phyloP scores from a whole-genome alignment of 2,329 filamentous ascomycete genomes.

The Colletotrichum somersetense region DNA sequence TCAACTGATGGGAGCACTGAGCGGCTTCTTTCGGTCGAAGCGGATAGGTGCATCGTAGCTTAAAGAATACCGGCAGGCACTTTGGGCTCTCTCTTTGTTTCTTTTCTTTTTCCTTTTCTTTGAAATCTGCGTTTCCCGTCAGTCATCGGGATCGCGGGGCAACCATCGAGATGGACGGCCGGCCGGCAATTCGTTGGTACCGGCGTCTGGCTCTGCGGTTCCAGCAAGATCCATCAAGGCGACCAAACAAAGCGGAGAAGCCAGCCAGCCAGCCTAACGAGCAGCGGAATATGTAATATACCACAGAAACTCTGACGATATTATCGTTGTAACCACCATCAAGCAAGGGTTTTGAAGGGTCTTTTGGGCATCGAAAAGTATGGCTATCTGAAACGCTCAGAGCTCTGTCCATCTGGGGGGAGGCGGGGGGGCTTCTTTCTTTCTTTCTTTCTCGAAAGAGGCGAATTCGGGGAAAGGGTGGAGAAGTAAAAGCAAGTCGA shows the following conservation, averaged over 20 bases:
- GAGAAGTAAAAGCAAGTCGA: not conserved
- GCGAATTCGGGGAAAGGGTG: not conserved
- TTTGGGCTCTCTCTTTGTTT: not conserved
- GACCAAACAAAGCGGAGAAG: too few species aligned
- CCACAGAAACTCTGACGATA: not conserved
- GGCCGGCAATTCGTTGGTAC: not conserved
- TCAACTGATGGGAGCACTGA: slow-evolving; percentile 69
- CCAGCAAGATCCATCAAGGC: not conserved
- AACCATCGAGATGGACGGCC: slow-evolving; percentile 13
- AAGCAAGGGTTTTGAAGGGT: not conserved
- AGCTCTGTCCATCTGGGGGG: too few species aligned
- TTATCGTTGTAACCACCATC: not conserved
- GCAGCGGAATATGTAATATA: too few species aligned
- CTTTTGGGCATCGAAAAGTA: not conserved
- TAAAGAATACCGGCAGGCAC: not conserved
- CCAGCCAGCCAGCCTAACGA: too few species aligned
- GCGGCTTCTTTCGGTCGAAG: slow-evolving; percentile 70
- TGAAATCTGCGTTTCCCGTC: not conserved
- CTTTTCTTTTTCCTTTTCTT: too few species aligned
- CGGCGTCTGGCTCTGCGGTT: not conserved
- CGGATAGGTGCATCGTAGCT: slow-evolving; percentile 46
- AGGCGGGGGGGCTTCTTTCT: too few species aligned
- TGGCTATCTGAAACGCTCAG: not conserved
- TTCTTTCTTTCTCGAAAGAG: not conserved
- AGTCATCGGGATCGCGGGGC: not conserved